Evolutionary conservation across 176 grass and related monocot species (phyloP).

Genomic region (Oryza glaberrima): DNA sequence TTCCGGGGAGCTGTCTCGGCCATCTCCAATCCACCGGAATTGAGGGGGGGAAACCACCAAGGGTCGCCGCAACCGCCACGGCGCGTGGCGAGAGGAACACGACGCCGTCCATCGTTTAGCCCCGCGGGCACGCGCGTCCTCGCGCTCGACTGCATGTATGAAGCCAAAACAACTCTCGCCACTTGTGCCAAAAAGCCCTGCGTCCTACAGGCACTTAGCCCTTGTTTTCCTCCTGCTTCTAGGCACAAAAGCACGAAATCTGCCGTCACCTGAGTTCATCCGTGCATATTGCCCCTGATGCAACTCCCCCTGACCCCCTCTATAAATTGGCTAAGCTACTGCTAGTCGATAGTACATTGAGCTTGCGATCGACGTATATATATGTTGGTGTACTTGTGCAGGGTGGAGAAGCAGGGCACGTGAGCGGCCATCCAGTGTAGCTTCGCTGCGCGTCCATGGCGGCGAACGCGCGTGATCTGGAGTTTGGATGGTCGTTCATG

Average conservation of each 20-base stretch:
- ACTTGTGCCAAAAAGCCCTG: neutral
- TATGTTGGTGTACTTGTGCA: conserved; percentile 13
- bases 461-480: neutral
- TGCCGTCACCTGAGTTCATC: neutral
- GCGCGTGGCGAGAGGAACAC: neutral
- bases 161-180: neutral
- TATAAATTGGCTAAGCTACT: neutral
- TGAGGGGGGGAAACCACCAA: neutral
- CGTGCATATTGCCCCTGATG: neutral
- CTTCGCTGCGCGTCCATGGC: neutral
- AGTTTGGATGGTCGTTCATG: conserved; percentile 27
- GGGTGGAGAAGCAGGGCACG: conserved; percentile 63
- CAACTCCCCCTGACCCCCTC: neutral
- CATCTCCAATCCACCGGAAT: neutral
- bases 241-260: neutral
- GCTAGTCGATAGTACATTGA: neutral
- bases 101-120: neutral
- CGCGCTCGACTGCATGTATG: neutral
- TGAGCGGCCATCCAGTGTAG: conserved; percentile 6
- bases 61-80: neutral
- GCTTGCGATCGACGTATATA: no score
- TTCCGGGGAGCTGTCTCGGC: neutral
- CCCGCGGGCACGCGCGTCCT: neutral
- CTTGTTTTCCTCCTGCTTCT: conserved; percentile 32
- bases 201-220: neutral